These are phyloP conservation scores for Anthracocystis panici-leucophaei DNA, from an alignment of 1,284 basidiomycete species.

Conservation along the genomic window DNA sequence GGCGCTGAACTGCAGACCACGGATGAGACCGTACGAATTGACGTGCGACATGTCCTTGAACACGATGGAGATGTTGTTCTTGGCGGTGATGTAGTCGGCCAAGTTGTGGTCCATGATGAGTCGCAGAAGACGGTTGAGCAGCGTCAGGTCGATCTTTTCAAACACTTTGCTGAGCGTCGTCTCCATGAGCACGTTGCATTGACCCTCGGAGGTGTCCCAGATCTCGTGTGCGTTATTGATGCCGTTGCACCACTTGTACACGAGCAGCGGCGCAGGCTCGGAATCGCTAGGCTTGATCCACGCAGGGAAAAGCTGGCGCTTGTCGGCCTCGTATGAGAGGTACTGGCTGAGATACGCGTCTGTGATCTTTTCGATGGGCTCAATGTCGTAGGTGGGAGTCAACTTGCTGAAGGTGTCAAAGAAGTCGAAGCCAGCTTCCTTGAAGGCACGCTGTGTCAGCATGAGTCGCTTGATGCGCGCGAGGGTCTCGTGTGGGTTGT, in stretches of 20 bases:
- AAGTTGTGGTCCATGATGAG: conserved; percentile 70
- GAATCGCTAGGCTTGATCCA: conserved; percentile 70
- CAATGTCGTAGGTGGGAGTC: conserved; percentile 68
- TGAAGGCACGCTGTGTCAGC: conserved; percentile 69
- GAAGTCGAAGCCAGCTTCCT: conserved; percentile 69
- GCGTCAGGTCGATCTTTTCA: conserved; percentile 69
- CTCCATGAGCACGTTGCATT: conserved; percentile 69
- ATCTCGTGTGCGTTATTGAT: conserved; percentile 68
- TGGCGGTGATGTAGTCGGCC: conserved; percentile 69
- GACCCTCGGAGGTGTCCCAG: conserved; percentile 68
- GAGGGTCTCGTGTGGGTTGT: conserved; percentile 69
- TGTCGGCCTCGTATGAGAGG: conserved; percentile 69
- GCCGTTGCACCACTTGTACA: conserved; percentile 70
- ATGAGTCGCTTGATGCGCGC: conserved; percentile 69
- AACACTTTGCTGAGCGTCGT: conserved; percentile 68
- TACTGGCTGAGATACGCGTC: conserved; percentile 69
- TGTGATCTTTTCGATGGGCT: conserved; percentile 70
- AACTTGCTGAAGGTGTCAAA: conserved; percentile 68
- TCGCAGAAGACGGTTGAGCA: conserved; percentile 68
- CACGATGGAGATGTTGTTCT: conserved; percentile 70
- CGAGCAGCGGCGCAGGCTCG: conserved; percentile 68
- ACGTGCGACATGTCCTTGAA: conserved; percentile 70
- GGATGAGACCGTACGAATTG: conserved; percentile 68
- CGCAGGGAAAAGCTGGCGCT: conserved; percentile 69
- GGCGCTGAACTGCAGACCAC: conserved; percentile 68